Evolutionary conservation across 1,284 basidiomycete species (phyloP), one percentile per base, ranked within the genome.

Genomic region (Volvariella volvacea): DNA sequence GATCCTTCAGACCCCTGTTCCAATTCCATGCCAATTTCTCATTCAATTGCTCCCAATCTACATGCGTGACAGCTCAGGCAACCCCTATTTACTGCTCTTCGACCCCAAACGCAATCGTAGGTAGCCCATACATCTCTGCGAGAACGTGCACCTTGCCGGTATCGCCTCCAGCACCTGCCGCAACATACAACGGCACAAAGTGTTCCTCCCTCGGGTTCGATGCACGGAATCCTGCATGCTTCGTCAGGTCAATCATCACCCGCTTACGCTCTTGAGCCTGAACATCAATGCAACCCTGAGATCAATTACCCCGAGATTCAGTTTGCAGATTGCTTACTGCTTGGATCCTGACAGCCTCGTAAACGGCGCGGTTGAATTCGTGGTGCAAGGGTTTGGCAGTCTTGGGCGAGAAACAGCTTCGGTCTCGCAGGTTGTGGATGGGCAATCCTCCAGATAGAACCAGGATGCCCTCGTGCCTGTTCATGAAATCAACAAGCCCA

Each of bases 161-260:
- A 4, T 65, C 69, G 45, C 78, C 80, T 3, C 80, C 83, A n/a
- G 82, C 83, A 7, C 83, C 84, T 17, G 76, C 81, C 3, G 78
- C 84, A 32, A 85, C 67, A 57, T 87, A 88, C 17, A 88, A 53
- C 8, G 85, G 84, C 15, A 87, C 68, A 56, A 85, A 85, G 52
- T 88, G 85, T 17, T 88, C 85, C 53, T 79, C 78, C 4, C 81
- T 66, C 2, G 84, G 85, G 52, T 88, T 82, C 17, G 78, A 72
- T 2, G 66, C 55, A 2, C 80, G 70, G 67, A 86, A 88, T 9
- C 74, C 78, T 12, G 62, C 54, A 52, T 87, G 82, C 34, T 65
- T 65, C 7, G 67, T 67, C 45, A 88, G 64, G 12, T 65, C 61
- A 41, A 77, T 52, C 60, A 62, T 46, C 21, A 58, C 59, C 44